Conservation (phyloP, 352 stramenopile genomes). For the Pythium coloratum region DNA sequence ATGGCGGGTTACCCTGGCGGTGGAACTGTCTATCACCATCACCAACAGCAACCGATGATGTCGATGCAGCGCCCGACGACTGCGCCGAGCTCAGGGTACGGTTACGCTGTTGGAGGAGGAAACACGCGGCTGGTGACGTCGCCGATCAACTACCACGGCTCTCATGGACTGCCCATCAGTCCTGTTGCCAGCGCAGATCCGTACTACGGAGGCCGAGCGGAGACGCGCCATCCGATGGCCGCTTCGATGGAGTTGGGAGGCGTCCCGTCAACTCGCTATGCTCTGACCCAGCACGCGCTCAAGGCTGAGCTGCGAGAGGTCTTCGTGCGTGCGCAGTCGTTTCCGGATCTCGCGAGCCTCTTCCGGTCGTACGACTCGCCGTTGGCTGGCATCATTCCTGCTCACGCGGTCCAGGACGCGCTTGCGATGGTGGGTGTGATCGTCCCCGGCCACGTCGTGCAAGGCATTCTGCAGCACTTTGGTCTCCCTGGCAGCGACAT, state of each 20-base stretch:
- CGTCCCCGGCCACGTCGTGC: constrained; percentile 32
- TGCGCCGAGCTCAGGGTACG: constrained; percentile 23
- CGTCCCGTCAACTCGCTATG: background rate
- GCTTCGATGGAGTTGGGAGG: constrained; percentile 22
- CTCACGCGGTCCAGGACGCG: constrained; percentile 47
- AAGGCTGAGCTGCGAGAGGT: constrained; percentile 49
- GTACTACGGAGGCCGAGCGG: background rate
- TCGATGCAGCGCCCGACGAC: constrained; percentile 30
- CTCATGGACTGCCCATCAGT: constrained; percentile 19
- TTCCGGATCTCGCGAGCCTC: constrained; percentile 45
- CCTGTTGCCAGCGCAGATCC: constrained; percentile 13
- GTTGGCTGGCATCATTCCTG: constrained; percentile 34
- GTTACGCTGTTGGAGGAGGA: constrained; percentile 9
- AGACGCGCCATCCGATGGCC: constrained; percentile 4
- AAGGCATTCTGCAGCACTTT: constrained; percentile 48
- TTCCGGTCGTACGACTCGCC: constrained; percentile 54
- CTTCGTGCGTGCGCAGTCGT: constrained; percentile 46
- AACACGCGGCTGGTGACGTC: constrained; percentile 27
- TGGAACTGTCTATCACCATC: constrained; percentile 7
- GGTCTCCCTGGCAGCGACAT: constrained; percentile 31
- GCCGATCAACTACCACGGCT: constrained; percentile 25
- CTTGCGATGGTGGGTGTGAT: constrained; percentile 47
- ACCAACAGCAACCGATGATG: background rate
- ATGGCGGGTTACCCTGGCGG: constrained; percentile 5
- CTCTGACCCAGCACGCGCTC: constrained; percentile 17